These are phyloP conservation scores for Russula virescens DNA, from an alignment of 768 basidiomycete genomes.

Conservation along the genomic window DNA sequence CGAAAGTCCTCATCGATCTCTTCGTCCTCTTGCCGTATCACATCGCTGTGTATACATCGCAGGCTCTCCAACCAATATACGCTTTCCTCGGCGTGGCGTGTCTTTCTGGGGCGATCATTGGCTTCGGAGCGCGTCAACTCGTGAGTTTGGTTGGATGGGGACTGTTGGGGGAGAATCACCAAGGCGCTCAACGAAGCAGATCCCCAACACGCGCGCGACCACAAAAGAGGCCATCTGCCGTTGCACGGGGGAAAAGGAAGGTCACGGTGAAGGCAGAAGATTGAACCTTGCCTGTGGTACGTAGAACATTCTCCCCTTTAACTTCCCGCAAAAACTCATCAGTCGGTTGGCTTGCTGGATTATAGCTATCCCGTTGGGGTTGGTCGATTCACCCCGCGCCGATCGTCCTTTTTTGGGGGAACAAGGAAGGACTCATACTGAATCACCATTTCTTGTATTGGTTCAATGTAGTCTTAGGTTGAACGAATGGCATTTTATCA, in stretches of 20 bases:
- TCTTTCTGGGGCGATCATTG: conserved; percentile 16
- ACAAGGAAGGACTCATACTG: neutral
- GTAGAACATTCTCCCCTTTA: neutral
- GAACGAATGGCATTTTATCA: neutral
- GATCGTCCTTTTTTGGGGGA: neutral
- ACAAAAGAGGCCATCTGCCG: conserved; percentile 11
- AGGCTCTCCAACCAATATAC: conserved; percentile 24
- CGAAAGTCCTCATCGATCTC: conserved; percentile 12
- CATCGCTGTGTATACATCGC: neutral
- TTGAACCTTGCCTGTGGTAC: conserved; percentile 1
- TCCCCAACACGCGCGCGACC: conserved; percentile 11
- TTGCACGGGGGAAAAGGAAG: conserved; percentile 20
- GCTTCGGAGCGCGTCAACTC: conserved; percentile 15
- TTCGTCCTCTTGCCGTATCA: conserved; percentile 16
- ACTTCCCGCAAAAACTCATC: neutral
- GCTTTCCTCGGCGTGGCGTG: conserved; percentile 21
- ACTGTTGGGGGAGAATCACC: conserved; percentile 3
- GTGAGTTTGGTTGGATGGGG: conserved; percentile 13
- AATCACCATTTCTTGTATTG: conserved; percentile 8
- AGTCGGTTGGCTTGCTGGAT: neutral
- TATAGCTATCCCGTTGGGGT: neutral
- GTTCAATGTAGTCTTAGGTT: conserved; percentile 8
- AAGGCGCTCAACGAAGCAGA: neutral
- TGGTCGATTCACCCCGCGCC: neutral
- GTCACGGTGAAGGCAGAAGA: conserved; percentile 12